These are phyloP conservation scores for Neoscytalidium dimidiatum DNA, from an alignment of 2,329 filamentous ascomycete genomes.

Conservation along the genomic window DNA sequence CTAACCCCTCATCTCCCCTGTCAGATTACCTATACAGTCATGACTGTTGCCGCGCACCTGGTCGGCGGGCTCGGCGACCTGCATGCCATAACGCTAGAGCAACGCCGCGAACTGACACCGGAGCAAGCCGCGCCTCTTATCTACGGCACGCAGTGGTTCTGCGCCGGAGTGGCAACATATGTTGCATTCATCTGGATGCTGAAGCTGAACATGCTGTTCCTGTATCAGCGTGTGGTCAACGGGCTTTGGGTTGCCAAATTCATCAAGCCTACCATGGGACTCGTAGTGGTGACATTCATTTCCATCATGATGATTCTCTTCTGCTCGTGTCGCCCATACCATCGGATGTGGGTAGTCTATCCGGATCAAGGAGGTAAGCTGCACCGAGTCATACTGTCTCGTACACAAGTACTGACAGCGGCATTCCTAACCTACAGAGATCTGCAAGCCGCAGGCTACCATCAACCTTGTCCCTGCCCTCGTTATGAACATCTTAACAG, in stretches of 20 bases:
- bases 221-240: slow-evolving; percentile 41
- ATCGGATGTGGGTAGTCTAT: slow-evolving; percentile 40
- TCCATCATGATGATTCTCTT: slow-evolving; percentile 39
- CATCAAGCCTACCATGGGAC: slow-evolving; percentile 37
- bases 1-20: not conserved
- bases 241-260: slow-evolving; percentile 40
- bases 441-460: slow-evolving; percentile 37
- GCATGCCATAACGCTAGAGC: slow-evolving; percentile 34
- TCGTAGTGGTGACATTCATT: slow-evolving; percentile 30
- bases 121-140: slow-evolving; percentile 32
- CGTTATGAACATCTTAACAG: slow-evolving; percentile 36
- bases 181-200: slow-evolving; percentile 42
- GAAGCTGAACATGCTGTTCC: slow-evolving; percentile 46
- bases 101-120: slow-evolving; percentile 33
- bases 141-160: slow-evolving; percentile 39
- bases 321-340: slow-evolving; percentile 50
- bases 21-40: slow-evolving; percentile 23
- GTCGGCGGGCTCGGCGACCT: slow-evolving; percentile 33
- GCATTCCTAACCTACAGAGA: slow-evolving; percentile 13
- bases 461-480: slow-evolving; percentile 37
- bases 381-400: not conserved
- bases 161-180: slow-evolving; percentile 38
- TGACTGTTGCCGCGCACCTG: slow-evolving; percentile 28
- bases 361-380: slow-evolving; percentile 42
- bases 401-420: no score